Base-by-base conservation (phyloP, 257 asterid genomes). In the Verbena officinalis region DNA sequence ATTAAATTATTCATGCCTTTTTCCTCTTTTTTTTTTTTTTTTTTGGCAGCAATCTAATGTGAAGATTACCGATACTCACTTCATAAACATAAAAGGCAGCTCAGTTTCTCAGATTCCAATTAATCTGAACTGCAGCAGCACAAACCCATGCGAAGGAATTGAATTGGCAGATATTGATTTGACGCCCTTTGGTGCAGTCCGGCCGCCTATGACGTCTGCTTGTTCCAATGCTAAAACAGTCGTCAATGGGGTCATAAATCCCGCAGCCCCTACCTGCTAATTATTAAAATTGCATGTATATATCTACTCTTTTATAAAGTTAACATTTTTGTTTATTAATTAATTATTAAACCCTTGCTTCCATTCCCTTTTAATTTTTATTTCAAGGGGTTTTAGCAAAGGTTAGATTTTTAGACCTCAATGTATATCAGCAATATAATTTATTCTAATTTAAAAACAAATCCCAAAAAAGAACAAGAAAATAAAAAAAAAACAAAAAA, bases 61-160 rank as follows among this genome's bases (percentile, higher is more conserved):
- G 75, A 62, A 82, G 77, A 46, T 90, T 5, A 79, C 43, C 22
- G 81, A 81, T 36, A 72, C 78, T 2, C 88, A 76, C 36, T 90
- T 90, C 86, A 65, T 38, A 55, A 87, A 85, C 73, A 80, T 87
- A 33, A 80, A 64, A 53, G 98, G 98, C 0, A 92, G 84, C 22
- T 59, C 91, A 2, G n/a, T 4, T 27, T 40, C 93, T 0, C 23
- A 48, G 0, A 19, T 59, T 0, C 70, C 95, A 2, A 70, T 92
- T 0, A 0, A 52, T 1, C 49, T 92, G 0, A 70, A 72, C 10
- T 92, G 98, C 80, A 91, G 98, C 62, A 44, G 72, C 3, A 59
- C 84, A 21, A 20, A 3, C 42, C 96, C 96, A 0, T 92, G 98
- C 36, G 69, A 67, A 34, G 71, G 60, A 20, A 38, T 92, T 3